Conservation (phyloP, 768 basidiomycete species). For the Dioszegia crocea region DNA sequence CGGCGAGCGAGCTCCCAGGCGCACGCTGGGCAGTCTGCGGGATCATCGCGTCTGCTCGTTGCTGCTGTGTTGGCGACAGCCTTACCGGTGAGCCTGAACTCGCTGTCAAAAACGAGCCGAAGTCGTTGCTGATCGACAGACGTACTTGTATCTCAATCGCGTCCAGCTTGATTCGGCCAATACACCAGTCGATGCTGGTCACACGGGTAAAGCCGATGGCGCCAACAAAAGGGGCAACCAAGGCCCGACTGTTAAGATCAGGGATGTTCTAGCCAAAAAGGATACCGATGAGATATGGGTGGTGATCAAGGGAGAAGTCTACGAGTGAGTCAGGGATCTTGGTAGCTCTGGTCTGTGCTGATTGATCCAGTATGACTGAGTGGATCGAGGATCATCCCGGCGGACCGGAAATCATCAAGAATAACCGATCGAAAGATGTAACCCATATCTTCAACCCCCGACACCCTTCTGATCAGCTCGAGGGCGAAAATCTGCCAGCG, state of each 20-base stretch:
- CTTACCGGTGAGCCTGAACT: background rate
- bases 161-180: conserved; percentile 24
- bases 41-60: background rate
- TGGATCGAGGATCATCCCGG: conserved; percentile 44
- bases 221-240: background rate
- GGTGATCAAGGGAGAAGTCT: conserved; percentile 42
- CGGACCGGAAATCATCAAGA: conserved; percentile 39
- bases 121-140: conserved; percentile 9
- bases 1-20: background rate
- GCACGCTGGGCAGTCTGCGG: background rate
- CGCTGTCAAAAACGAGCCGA: background rate
- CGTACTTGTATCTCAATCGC: conserved; percentile 21
- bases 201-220: conserved; percentile 1
- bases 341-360: background rate
- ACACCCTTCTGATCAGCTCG: conserved; percentile 42
- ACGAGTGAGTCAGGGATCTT: conserved; percentile 27
- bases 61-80: background rate
- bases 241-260: conserved; percentile 15
- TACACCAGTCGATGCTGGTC: conserved; percentile 10
- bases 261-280: conserved; percentile 31
- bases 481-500: conserved; percentile 36
- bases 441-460: conserved; percentile 42
- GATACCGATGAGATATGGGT: conserved; percentile 38
- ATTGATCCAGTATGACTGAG: conserved; percentile 35
- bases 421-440: conserved; percentile 39